Percentiles rank a stretch among this genome's conserved stretches.
Conservation (phyloP, 2,329 filamentous ascomycete species). For the Verticillium alfalfae region DNA sequence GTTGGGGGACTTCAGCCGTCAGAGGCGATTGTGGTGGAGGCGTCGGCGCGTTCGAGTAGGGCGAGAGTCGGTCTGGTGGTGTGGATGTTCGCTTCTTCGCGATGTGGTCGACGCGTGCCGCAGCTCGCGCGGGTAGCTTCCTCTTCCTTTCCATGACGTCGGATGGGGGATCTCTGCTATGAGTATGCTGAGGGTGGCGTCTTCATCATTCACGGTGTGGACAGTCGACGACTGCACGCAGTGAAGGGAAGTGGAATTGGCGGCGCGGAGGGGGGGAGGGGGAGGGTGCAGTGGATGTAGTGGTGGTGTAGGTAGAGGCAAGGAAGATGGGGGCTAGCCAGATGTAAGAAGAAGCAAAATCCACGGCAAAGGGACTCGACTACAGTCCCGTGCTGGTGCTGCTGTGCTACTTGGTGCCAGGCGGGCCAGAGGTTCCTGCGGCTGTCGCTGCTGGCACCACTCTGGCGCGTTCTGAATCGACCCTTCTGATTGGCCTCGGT, state of each 20-base stretch:
- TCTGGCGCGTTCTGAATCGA: background rate
- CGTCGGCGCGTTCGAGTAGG: conserved; percentile 30
- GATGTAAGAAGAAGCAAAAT: background rate
- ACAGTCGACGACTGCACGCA: conserved; percentile 1
- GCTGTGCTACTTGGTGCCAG: background rate
- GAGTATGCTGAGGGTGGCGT: conserved; percentile 1
- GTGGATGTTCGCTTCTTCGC: conserved; percentile 56
- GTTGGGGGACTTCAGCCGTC: conserved; percentile 26
- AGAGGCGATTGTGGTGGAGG: conserved; percentile 26
- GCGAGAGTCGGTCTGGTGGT: conserved; percentile 44
- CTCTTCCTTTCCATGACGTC: conserved; percentile 57
- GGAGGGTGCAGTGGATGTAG: background rate
- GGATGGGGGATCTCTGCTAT: conserved; percentile 6
- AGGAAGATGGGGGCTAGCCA: background rate
- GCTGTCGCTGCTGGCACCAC: background rate
- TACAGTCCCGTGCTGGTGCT: background rate
- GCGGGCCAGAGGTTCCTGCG: background rate
- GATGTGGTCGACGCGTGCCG: conserved; percentile 53
- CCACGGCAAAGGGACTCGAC: background rate
- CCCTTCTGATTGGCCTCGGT: background rate
- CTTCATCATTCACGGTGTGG: background rate
- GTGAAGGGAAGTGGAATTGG: background rate
- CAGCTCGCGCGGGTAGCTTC: conserved; percentile 58
- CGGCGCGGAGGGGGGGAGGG: background rate
- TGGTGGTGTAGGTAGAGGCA: background rate